Conservation (phyloP, 2,329 filamentous ascomycete species). For the Madurella mycetomatis region DNA sequence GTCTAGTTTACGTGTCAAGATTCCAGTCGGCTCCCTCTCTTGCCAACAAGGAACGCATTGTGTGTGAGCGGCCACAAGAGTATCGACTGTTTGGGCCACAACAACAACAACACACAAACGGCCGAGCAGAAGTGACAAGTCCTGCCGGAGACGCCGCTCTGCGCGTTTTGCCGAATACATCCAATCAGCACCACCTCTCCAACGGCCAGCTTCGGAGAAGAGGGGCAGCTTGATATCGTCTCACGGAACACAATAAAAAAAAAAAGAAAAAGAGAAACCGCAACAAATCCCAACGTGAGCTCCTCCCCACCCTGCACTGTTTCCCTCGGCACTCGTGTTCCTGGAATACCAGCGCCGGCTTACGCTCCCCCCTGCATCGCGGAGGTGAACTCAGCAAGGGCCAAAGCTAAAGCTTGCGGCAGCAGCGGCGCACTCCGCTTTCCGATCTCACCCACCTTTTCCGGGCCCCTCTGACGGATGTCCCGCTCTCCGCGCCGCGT, state of each 20-base stretch:
- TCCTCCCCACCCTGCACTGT: no score
- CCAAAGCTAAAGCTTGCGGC: not conserved
- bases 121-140: no score
- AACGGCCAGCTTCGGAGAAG: slow-evolving; percentile 3
- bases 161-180: not conserved
- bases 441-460: not conserved
- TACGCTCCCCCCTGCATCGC: not conserved
- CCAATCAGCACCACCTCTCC: slow-evolving; percentile 7
- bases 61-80: no score
- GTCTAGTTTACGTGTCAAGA: not conserved
- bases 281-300: not conserved
- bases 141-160: not conserved
- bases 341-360: not conserved
- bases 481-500: not conserved
- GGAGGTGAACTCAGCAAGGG: not conserved
- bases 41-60: not conserved
- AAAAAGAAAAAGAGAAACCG: not conserved
- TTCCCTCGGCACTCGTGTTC: not conserved
- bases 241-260: not conserved
- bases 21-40: not conserved
- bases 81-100: no score
- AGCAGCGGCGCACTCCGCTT: not conserved
- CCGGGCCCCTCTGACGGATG: not conserved
- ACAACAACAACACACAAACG: no score
- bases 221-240: slow-evolving; percentile 2